Evolutionary conservation across 352 stramenopile species (phyloP).

Genomic region (Pythium myriotylum): DNA sequence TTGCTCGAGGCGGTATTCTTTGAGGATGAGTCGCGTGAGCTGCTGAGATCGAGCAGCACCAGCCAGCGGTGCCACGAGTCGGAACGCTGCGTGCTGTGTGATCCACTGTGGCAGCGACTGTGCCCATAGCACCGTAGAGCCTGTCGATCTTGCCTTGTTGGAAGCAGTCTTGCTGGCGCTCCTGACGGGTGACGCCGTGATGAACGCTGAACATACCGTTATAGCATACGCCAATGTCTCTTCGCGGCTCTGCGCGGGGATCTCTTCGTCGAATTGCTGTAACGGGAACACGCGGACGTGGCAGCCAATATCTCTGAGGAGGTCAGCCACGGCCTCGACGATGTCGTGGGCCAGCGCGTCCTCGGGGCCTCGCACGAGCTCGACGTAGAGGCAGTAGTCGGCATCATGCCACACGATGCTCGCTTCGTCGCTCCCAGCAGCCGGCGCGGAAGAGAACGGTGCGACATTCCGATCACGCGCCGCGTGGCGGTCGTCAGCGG

Average conservation of each 20-base stretch:
- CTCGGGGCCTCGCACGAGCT: conserved; percentile 10
- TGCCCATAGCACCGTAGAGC: conserved; percentile 8
- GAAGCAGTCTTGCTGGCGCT: not conserved
- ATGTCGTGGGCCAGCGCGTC: conserved; percentile 33
- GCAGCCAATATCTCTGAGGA: conserved; percentile 46
- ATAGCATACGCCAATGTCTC: conserved; percentile 54
- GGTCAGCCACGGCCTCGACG: conserved; percentile 37
- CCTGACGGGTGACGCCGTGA: conserved; percentile 13
- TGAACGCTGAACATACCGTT: conserved; percentile 39
- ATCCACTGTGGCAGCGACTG: conserved; percentile 45
- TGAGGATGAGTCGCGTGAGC: conserved; percentile 54
- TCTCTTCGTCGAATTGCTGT: conserved; percentile 28
- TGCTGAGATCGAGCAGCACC: conserved; percentile 59
- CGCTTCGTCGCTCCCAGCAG: not conserved
- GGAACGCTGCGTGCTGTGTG: conserved; percentile 45
- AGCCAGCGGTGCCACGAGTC: conserved; percentile 47
- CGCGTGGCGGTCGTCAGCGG: not conserved
- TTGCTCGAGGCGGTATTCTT: conserved; percentile 39
- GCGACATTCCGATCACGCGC: not conserved
- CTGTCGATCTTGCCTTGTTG: conserved; percentile 4
- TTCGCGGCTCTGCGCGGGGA: conserved; percentile 28
- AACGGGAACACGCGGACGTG: conserved; percentile 46
- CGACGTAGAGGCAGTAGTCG: conserved; percentile 32
- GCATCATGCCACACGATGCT: conserved; percentile 22
- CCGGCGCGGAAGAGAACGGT: not conserved